Conservation (phyloP, 2,329 filamentous ascomycete genomes). For the Aspergillus aculeatus region DNA sequence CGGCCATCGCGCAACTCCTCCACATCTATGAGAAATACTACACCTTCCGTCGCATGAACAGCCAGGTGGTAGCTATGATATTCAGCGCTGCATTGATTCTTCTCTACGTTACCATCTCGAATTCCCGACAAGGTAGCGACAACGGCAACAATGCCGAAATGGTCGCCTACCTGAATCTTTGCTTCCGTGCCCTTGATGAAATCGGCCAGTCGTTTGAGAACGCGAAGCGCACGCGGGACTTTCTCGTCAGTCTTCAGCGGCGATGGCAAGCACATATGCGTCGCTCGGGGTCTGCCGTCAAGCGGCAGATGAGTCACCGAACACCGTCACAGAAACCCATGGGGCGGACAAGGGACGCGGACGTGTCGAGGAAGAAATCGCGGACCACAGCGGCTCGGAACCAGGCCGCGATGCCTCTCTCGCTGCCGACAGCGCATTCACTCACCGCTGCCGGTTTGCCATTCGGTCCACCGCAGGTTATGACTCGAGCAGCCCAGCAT, state of each 20-base stretch:
- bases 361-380: conserved; percentile 26
- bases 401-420: conserved; percentile 4
- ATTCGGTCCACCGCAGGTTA: conserved; percentile 6
- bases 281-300: conserved; percentile 13
- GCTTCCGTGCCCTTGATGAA: conserved; percentile 43
- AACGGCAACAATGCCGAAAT: conserved; percentile 28
- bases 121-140: conserved; percentile 25
- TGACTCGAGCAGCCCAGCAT: neutral
- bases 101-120: conserved; percentile 36
- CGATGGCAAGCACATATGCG: conserved; percentile 29
- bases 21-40: conserved; percentile 42
- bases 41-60: conserved; percentile 42
- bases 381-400: conserved; percentile 14
- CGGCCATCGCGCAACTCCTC: conserved; percentile 38
- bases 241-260: conserved; percentile 36
- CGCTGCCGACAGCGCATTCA: conserved; percentile 1
- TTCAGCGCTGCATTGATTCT: conserved; percentile 44
- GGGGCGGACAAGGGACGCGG: conserved; percentile 5
- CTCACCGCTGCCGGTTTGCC: neutral
- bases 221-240: conserved; percentile 38
- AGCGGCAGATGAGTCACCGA: conserved; percentile 30
- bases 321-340: conserved; percentile 14
- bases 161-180: conserved; percentile 37
- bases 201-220: conserved; percentile 41
- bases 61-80: conserved; percentile 43